Evolutionary conservation across 2,329 filamentous ascomycete genomes (phyloP).

Genomic region (Rhynchosporium graminicola): DNA sequence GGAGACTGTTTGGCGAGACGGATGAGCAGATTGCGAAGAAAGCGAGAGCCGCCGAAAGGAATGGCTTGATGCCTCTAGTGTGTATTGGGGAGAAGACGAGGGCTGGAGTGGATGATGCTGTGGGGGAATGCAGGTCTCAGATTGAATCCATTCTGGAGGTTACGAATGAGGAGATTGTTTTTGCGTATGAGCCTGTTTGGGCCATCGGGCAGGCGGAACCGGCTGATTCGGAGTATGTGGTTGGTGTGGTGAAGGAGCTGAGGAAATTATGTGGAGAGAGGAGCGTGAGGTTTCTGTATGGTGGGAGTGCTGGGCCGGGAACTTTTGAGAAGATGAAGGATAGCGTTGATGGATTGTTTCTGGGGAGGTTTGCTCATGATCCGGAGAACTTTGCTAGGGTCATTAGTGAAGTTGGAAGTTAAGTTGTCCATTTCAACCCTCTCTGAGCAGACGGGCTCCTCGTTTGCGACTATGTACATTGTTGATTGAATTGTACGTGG

Average conservation of each 20-base stretch:
- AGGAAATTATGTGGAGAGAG: slow-evolving; percentile 59
- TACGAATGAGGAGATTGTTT: slow-evolving; percentile 64
- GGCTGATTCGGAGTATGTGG: slow-evolving; percentile 71
- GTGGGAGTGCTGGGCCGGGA: slow-evolving; percentile 79
- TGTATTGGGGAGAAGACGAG: slow-evolving; percentile 73
- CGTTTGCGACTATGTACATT: neutral
- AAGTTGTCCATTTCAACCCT: neutral
- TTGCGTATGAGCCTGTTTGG: slow-evolving; percentile 90
- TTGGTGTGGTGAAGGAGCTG: slow-evolving; percentile 52
- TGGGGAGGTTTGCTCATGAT: slow-evolving; percentile 81
- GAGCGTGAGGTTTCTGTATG: slow-evolving; percentile 72
- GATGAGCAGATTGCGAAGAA: slow-evolving; percentile 68
- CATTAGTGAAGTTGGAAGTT: slow-evolving; percentile 59
- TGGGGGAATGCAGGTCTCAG: slow-evolving; percentile 66
- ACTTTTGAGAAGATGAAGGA: slow-evolving; percentile 67
- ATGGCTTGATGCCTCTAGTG: slow-evolving; percentile 74
- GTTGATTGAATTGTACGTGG: neutral
- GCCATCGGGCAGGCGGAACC: slow-evolving; percentile 77
- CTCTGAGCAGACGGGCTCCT: neutral
- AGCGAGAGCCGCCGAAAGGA: slow-evolving; percentile 65
- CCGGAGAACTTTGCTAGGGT: slow-evolving; percentile 70
- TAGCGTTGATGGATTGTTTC: slow-evolving; percentile 76
- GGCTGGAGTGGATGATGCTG: slow-evolving; percentile 56
- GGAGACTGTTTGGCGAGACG: slow-evolving; percentile 73
- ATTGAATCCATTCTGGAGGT: slow-evolving; percentile 62